phyloP scores from a whole-genome alignment of 2,329 filamentous ascomycete genomes.

The Stachybotrys chlorohalonatus region DNA sequence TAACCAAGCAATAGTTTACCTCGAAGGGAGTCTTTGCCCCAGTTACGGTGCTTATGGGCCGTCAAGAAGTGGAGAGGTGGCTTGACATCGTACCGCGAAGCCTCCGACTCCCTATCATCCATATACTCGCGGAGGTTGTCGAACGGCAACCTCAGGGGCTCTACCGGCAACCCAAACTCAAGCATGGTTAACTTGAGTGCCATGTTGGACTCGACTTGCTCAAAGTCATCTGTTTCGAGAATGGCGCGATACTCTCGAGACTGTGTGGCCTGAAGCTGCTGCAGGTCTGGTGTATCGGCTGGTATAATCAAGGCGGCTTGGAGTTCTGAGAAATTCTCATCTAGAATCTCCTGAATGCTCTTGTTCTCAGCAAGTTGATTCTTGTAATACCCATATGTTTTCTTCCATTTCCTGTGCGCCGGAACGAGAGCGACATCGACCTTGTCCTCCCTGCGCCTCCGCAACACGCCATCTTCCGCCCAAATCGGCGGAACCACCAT shows the following conservation, averaged over 20 bases:
- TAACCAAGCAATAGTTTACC: constrained; percentile 4
- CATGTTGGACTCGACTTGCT: constrained; percentile 15
- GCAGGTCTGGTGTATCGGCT: constrained; percentile 9
- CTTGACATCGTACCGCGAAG: constrained; percentile 8
- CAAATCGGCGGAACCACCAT: not conserved
- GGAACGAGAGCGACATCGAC: not conserved
- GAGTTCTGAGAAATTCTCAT: constrained; percentile 18
- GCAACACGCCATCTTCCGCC: not conserved
- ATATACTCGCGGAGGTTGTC: constrained; percentile 13
- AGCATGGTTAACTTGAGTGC: constrained; percentile 35
- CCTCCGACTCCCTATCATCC: constrained; percentile 7
- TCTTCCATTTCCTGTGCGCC: not conserved
- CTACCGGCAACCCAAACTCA: constrained; percentile 37
- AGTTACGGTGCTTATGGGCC: constrained; percentile 18
- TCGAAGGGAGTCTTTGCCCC: constrained; percentile 13
- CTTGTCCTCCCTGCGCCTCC: not conserved
- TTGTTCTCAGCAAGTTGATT: not conserved
- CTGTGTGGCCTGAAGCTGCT: constrained; percentile 20
- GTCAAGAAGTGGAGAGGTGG: constrained; percentile 23
- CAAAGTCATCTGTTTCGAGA: constrained; percentile 19
- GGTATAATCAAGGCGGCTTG: not conserved
- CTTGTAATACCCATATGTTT: not conserved
- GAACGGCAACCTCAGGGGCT: constrained; percentile 19
- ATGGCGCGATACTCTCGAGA: constrained; percentile 18
- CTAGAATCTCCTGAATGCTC: constrained; percentile 20